Evolutionary conservation across 768 basidiomycete genomes (phyloP), one percentile per base, ranked within the genome.

Genomic region (Amyloporia xantha): DNA sequence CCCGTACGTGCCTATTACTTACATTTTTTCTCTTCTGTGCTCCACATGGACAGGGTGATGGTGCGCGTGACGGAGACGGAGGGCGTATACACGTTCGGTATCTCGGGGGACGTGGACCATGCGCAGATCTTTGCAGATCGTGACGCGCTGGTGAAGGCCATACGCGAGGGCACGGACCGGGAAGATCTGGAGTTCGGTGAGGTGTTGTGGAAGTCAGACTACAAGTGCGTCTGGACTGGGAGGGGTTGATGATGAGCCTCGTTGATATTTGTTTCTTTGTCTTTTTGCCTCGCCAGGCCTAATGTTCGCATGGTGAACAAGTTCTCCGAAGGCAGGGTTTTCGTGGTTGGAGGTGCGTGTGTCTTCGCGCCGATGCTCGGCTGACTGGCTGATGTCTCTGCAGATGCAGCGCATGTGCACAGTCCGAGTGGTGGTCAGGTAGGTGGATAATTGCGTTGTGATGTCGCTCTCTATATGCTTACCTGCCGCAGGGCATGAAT

Each of bases 391-490:
- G 6, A 39, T 5, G 3, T 13, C 23, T 19, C 15, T 35, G n/a
- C 45, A 79, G 77, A 79, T 51, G 68, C 72, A 25, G 75, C 72
- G 0, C 78, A 79, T 48, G 62, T 69, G 21, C 74, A 76, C 49
- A 66, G 66, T 26, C 71, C 71, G 6, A 64, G 65, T 3, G 74
- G 74, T n/a, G 73, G 68, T 0, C 73, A 79, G 77, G 79, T 51
- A n/a, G n/a, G n/a, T n/a, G n/a, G n/a, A n/a, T n/a, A n/a, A n/a
- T n/a, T n/a, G n/a, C n/a, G n/a, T n/a, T n/a, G n/a, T n/a, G n/a
- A n/a, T n/a, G n/a, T n/a, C n/a, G n/a, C n/a, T n/a, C n/a, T n/a
- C n/a, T n/a, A n/a, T n/a, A n/a, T n/a, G n/a, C n/a, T n/a, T n/a
- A n/a, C n/a, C n/a, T n/a, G n/a, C n/a, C n/a, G n/a, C 44, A 66